A percentile compares a stretch with the other conserved stretches of the same genome.
phyloP scores from a whole-genome alignment of 2,329 filamentous ascomycete species.

The Hirsutella minnesotensis region DNA sequence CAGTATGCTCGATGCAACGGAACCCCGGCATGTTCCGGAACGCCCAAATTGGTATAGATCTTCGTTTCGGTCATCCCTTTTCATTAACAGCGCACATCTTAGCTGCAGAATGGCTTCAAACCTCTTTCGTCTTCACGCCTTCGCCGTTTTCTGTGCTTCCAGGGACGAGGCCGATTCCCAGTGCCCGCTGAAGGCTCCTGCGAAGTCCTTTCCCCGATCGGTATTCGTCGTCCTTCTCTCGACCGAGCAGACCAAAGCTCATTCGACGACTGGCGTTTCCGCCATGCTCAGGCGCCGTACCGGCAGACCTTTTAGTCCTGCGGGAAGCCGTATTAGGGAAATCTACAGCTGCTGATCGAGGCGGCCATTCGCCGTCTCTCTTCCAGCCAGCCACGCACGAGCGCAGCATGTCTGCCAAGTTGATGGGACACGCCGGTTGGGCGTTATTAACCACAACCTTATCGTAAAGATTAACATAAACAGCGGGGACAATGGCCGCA shows the following conservation, averaged over 20 bases:
- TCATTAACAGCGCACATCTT: no score
- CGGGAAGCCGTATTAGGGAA: constrained; percentile 22
- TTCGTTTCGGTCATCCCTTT: neutral
- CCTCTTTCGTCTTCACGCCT: constrained; percentile 1
- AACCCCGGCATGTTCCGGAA: no score
- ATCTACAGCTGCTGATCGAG: constrained; percentile 30
- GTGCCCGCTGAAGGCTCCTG: constrained; percentile 32
- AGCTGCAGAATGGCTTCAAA: neutral
- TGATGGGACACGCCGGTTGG: constrained; percentile 79
- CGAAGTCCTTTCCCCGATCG: constrained; percentile 27
- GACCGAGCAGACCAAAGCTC: constrained; percentile 34
- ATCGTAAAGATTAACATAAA: constrained; percentile 76
- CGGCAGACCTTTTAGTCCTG: constrained; percentile 25
- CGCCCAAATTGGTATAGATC: neutral
- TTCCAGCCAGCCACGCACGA: constrained; percentile 88
- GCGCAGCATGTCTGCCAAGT: constrained; percentile 67
- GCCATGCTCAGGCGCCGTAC: constrained; percentile 11
- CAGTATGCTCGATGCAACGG: no score
- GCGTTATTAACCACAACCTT: constrained; percentile 74
- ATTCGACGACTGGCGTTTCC: constrained; percentile 26
- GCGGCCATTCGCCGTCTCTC: constrained; percentile 86
- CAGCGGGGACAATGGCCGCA: constrained; percentile 57
- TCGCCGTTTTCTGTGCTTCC: neutral
- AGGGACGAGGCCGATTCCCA: constrained; percentile 23
- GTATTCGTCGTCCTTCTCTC: constrained; percentile 23